phyloP scores from a whole-genome alignment of 257 asterid species.

The Euphrasia confusa region DNA sequence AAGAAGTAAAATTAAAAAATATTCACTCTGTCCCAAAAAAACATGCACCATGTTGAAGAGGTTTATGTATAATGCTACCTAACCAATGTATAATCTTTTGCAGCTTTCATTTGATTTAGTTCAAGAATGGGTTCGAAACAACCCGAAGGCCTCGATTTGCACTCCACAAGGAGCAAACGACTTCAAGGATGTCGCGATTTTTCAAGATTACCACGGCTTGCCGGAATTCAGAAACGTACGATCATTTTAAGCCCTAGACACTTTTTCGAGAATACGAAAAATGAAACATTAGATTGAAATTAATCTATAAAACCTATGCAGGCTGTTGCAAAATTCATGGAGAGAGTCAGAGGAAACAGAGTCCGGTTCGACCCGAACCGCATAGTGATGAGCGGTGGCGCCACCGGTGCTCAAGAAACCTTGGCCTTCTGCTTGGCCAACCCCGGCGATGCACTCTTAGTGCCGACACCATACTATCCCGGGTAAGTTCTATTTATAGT shows the following conservation, averaged over 20 bases:
- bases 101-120: slow-evolving; percentile 64
- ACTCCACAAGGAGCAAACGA: slow-evolving; percentile 44
- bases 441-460: slow-evolving; percentile 74
- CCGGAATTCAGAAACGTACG: slow-evolving; percentile 69
- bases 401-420: slow-evolving; percentile 80
- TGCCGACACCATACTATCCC: slow-evolving; percentile 88
- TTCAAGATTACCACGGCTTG: slow-evolving; percentile 73
- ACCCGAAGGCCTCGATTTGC: slow-evolving; percentile 64
- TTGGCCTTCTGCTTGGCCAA: slow-evolving; percentile 83
- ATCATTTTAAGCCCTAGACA: background rate
- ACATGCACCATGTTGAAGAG: too few relatives aligned
- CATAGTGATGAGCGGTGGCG: slow-evolving; percentile 85
- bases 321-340: slow-evolving; percentile 91
- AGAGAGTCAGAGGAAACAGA: slow-evolving; percentile 61
- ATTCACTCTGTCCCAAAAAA: too few relatives aligned
- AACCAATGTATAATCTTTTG: background rate
- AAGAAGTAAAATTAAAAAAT: too few relatives aligned
- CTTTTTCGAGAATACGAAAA: too few relatives aligned
- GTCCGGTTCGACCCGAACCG: slow-evolving; percentile 64
- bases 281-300: too few relatives aligned
- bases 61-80: background rate
- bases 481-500: slow-evolving; percentile 32
- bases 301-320: slow-evolving; percentile 21
- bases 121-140: slow-evolving; percentile 48
- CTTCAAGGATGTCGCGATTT: slow-evolving; percentile 58